A percentile compares a stretch with the other conserved stretches of the same genome.
Evolutionary conservation across 345 rosid species (phyloP).

Genomic region (Eucalyptus curtisii): DNA sequence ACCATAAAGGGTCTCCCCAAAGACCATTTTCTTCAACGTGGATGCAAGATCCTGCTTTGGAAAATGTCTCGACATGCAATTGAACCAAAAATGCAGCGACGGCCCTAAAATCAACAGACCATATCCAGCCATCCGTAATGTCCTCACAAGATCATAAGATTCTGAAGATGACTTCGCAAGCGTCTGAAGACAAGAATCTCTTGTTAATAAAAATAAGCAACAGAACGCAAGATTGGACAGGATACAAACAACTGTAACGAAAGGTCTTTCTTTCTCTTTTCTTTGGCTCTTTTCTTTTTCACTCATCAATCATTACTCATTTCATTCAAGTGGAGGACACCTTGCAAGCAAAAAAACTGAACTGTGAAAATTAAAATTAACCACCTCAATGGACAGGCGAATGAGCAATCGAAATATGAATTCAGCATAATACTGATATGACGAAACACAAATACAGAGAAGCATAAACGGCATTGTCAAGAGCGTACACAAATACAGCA

Average conservation of each 20-base stretch:
- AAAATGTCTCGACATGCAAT: conserved; percentile 52
- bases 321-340: neutral
- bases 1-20: conserved; percentile 66
- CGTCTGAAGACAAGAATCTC: conserved; percentile 15
- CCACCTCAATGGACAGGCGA: neutral
- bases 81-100: conserved; percentile 79
- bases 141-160: conserved; percentile 66
- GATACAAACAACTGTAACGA: neutral
- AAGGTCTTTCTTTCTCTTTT: neutral
- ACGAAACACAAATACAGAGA: neutral
- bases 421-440: neutral
- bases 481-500: neutral
- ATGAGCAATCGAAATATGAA: neutral
- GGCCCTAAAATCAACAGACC: conserved; percentile 77
- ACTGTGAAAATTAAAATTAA: neutral
- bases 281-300: neutral
- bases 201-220: neutral
- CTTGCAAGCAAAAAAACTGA: neutral
- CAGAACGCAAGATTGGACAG: neutral
- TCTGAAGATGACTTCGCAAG: conserved; percentile 20
- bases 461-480: neutral
- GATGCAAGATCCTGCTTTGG: conserved; percentile 69
- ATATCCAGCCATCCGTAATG: conserved; percentile 78
- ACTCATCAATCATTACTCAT: neutral
- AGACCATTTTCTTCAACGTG: conserved; percentile 79